These are phyloP conservation scores for Fusarium floridanum DNA, from an alignment of 2,329 filamentous ascomycete species.

Conservation along the genomic window DNA sequence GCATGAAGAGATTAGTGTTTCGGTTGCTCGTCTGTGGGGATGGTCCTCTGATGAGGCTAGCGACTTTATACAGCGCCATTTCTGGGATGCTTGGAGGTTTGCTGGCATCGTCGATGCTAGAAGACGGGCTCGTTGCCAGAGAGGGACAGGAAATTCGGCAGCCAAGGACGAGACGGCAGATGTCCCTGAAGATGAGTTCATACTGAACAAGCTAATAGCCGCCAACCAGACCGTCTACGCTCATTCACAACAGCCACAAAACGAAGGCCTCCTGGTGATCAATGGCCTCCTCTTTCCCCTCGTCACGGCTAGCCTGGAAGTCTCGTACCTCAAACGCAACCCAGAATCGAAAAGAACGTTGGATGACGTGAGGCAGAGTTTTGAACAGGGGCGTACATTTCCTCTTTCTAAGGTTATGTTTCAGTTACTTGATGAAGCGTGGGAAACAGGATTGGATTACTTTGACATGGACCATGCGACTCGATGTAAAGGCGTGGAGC, in stretches of 20 bases:
- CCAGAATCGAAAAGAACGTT: not conserved
- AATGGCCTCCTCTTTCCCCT: not conserved
- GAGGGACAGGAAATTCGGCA: not conserved
- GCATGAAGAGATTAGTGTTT: not conserved
- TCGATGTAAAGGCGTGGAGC: not conserved
- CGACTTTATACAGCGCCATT: not conserved
- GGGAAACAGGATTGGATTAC: not conserved
- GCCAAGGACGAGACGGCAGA: not conserved
- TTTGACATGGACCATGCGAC: not conserved
- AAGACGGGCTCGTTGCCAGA: not conserved
- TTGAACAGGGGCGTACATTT: not conserved
- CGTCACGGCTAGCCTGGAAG: not conserved
- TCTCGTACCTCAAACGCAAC: not conserved
- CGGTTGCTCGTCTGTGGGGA: not conserved
- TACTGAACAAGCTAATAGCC: not conserved
- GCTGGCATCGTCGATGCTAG: not conserved
- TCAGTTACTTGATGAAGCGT: not conserved
- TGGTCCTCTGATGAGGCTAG: not conserved
- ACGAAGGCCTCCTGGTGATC: not conserved
- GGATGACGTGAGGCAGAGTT: not conserved
- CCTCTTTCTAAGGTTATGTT: not conserved
- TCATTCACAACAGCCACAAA: not conserved
- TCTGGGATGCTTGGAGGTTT: not conserved
- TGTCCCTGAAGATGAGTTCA: not conserved
- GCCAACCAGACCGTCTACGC: not conserved